Base-by-base conservation (phyloP, 768 basidiomycete species). In the Vararia minispora region DNA sequence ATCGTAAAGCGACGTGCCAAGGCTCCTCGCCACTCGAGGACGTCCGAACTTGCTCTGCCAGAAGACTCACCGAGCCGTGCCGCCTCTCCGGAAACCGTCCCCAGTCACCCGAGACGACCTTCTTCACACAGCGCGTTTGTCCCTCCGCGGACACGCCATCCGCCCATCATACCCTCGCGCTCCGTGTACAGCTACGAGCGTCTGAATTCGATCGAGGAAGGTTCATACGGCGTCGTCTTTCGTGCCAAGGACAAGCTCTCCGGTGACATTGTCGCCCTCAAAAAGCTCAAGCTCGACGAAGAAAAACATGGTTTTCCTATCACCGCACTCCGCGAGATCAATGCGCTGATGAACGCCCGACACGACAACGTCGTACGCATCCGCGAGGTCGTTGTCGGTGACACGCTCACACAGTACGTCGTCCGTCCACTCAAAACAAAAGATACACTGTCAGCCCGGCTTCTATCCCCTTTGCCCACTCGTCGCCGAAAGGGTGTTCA, bases 301-400 rank as follows among this genome's bases (percentile, higher is more conserved):
- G 95, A 98, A 65, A 98, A 95, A 59, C 83, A 95, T 47, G 95
- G 95, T 0, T 99, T 98, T 57, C 95, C 95, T 1, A 98, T 98
- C 45, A 99, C 95, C 1, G 89, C 89, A 12, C 61, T 99, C 50
- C 72, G 95, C 43, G 95, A 99, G 62, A 72, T 98, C 34, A 87
- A 92, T 58, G 82, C 95, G n/a, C 73, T 99, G 42, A 97, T 98
- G 90, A 66, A 76, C 3, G 94, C 90, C 56, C 69, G 72, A 43
- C 92, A 97, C 55, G 90, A 95, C 51, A 92, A 99, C 57, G 94
- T 99, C 11, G 95, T 99, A 29, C 75, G 83, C n/a, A 82, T 98
- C 24, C 75, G 92, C 31, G 95, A 99, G 55, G 89, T 99, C 23
- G 95, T 98, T 0, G 95, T 99, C 6, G 95, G 95, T 25, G 92